Percentiles rank a stretch among this genome's conserved stretches.
Evolutionary conservation across 2,329 filamentous ascomycete genomes (phyloP).

Genomic region (Fusarium sp.): DNA sequence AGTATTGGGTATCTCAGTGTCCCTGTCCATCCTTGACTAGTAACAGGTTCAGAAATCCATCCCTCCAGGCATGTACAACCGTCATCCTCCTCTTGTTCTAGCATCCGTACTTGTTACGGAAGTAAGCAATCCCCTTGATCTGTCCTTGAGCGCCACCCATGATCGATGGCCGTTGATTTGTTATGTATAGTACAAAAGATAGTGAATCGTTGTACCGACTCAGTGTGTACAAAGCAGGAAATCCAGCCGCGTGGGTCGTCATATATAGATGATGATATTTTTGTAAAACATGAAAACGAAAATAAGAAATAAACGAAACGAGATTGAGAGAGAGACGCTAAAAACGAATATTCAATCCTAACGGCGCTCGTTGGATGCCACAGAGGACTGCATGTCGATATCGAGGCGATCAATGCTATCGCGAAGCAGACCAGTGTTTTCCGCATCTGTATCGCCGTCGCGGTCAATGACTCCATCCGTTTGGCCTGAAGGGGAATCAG

Average conservation of each 20-base stretch:
- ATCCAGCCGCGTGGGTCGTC: slow-evolving; percentile 17
- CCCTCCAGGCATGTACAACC: slow-evolving; percentile 1
- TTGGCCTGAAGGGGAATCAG: slow-evolving; percentile 48
- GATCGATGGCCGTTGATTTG: slow-evolving; percentile 18
- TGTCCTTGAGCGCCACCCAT: slow-evolving; percentile 10
- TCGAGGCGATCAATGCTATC: slow-evolving; percentile 50
- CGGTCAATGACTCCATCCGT: slow-evolving; percentile 55
- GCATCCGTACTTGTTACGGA: slow-evolving; percentile 2
- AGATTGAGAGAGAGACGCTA: slow-evolving; percentile 20
- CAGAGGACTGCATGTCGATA: slow-evolving; percentile 46
- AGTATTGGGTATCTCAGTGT: slow-evolving; percentile 38
- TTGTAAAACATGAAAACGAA: too few relatives aligned
- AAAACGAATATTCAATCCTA: slow-evolving; percentile 25
- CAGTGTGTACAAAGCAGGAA: slow-evolving; percentile 20
- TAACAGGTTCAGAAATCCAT: slow-evolving; percentile 16
- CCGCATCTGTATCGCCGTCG: slow-evolving; percentile 55
- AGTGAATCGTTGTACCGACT: slow-evolving; percentile 13
- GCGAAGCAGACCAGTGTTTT: slow-evolving; percentile 57
- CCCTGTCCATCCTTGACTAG: slow-evolving; percentile 10
- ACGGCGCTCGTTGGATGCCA: slow-evolving; percentile 24
- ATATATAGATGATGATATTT: slow-evolving; percentile 24
- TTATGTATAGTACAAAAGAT: slow-evolving; percentile 35
- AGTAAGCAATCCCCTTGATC: slow-evolving; percentile 12
- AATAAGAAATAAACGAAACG: too few relatives aligned
- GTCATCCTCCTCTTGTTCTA: not conserved